phyloP scores from a whole-genome alignment of 2,329 filamentous ascomycete genomes.

The Ilyonectria robusta region DNA sequence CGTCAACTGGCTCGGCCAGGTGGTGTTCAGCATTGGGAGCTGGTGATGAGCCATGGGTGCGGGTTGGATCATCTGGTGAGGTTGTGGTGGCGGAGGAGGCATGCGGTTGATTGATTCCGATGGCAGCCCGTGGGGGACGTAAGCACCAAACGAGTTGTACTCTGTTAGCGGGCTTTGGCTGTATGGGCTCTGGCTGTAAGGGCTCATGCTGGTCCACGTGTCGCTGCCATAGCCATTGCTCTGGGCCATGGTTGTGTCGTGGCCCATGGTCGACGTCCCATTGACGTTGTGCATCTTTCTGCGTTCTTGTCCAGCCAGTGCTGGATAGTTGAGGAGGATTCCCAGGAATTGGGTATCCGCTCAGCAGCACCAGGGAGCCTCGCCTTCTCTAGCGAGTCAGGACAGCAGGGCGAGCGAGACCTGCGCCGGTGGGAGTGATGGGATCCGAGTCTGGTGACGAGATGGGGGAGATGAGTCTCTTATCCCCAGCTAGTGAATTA shows the following conservation, averaged over 20 bases:
- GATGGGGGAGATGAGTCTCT: slow-evolving; percentile 23
- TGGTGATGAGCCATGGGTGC: slow-evolving; percentile 68
- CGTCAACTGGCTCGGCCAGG: slow-evolving; percentile 88
- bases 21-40: slow-evolving; percentile 78
- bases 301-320: slow-evolving; percentile 37
- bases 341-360: not conserved
- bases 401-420: slow-evolving; percentile 23
- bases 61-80: slow-evolving; percentile 53
- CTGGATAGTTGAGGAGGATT: slow-evolving; percentile 13
- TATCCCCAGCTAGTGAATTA: slow-evolving; percentile 25
- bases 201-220: slow-evolving; percentile 69
- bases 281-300: slow-evolving; percentile 53
- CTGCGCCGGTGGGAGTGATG: slow-evolving; percentile 25
- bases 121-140: slow-evolving; percentile 67
- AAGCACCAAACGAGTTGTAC: slow-evolving; percentile 71
- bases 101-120: slow-evolving; percentile 66
- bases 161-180: slow-evolving; percentile 68
- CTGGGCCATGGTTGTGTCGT: slow-evolving; percentile 51
- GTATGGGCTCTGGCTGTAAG: slow-evolving; percentile 73
- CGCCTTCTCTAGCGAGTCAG: slow-evolving; percentile 12
- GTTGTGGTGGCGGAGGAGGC: slow-evolving; percentile 67
- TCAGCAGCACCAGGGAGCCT: slow-evolving; percentile 6
- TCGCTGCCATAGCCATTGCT: slow-evolving; percentile 57
- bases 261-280: slow-evolving; percentile 50
- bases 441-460: slow-evolving; percentile 31